phyloP scores from a whole-genome alignment of 2,329 filamentous ascomycete species.

The Neonectria hederae region DNA sequence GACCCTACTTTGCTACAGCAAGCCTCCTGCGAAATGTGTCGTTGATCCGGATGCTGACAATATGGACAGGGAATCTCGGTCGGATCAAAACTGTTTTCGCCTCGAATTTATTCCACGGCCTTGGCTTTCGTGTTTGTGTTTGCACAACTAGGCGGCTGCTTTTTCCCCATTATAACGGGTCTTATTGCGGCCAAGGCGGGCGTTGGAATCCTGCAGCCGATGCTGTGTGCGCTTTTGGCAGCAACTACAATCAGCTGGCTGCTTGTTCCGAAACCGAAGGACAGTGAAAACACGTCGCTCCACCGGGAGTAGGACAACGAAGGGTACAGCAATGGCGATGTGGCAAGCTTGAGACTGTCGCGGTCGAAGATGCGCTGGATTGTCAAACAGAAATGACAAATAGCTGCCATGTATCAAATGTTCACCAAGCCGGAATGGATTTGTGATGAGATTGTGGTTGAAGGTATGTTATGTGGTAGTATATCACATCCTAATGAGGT shows the following conservation, averaged over 20 bases:
- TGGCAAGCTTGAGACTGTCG: not conserved
- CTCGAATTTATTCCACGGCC: slow-evolving; percentile 48
- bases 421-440: not conserved
- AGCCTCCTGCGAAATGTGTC: slow-evolving; percentile 21
- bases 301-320: slow-evolving; percentile 45
- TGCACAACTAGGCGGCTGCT: slow-evolving; percentile 63
- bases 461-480: not conserved
- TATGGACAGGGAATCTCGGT: slow-evolving; percentile 59
- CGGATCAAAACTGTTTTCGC: slow-evolving; percentile 60
- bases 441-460: not conserved
- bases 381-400: not conserved
- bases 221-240: slow-evolving; percentile 58
- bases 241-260: slow-evolving; percentile 59
- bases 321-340: not conserved
- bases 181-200: slow-evolving; percentile 57
- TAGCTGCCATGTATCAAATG: not conserved
- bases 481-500: not conserved
- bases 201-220: slow-evolving; percentile 61
- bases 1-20: slow-evolving; percentile 67
- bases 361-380: not conserved
- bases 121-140: slow-evolving; percentile 64
- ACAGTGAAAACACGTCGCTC: slow-evolving; percentile 41
- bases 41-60: not conserved
- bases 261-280: slow-evolving; percentile 52
- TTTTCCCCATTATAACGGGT: slow-evolving; percentile 66